Conservation (phyloP, 2,329 filamentous ascomycete genomes). For the Colletotrichum godetiae region DNA sequence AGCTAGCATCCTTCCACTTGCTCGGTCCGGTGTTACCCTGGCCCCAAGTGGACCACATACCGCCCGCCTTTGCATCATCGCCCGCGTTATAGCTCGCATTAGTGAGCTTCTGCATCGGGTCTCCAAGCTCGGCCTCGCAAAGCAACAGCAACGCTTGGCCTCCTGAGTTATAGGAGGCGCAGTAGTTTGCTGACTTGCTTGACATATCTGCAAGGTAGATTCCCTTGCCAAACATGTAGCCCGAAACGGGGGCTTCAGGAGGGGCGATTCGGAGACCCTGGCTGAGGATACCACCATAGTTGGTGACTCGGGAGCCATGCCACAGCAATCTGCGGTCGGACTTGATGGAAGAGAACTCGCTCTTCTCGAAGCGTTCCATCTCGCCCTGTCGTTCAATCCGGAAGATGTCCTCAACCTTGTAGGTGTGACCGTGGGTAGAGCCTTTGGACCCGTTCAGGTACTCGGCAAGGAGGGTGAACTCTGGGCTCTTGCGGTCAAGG, state of each 20-base stretch:
- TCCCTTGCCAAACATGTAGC: conserved; percentile 92
- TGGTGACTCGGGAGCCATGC: conserved; percentile 87
- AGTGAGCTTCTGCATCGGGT: conserved; percentile 75
- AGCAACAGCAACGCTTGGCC: conserved; percentile 80
- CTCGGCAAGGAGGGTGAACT: conserved; percentile 72
- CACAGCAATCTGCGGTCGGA: conserved; percentile 82
- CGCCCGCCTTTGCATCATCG: conserved; percentile 67
- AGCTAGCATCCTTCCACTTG: conserved; percentile 80
- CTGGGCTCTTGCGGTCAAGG: conserved; percentile 66
- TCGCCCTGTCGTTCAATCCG: conserved; percentile 83
- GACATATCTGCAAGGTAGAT: conserved; percentile 90
- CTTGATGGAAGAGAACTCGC: conserved; percentile 61
- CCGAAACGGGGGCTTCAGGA: conserved; percentile 80
- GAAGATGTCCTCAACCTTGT: conserved; percentile 80
- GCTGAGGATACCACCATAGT: conserved; percentile 87
- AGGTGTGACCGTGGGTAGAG: conserved; percentile 70
- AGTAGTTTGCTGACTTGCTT: conserved; percentile 86
- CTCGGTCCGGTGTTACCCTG: conserved; percentile 72
- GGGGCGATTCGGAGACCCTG: conserved; percentile 93
- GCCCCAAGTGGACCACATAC: conserved; percentile 77
- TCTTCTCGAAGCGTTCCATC: conserved; percentile 72
- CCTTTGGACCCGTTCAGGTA: conserved; percentile 79
- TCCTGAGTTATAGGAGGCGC: conserved; percentile 69
- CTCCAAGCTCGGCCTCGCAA: conserved; percentile 82
- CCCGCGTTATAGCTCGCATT: conserved; percentile 71